phyloP scores from a whole-genome alignment of 164 flowering plant genomes.

The Stephania cephalantha region DNA sequence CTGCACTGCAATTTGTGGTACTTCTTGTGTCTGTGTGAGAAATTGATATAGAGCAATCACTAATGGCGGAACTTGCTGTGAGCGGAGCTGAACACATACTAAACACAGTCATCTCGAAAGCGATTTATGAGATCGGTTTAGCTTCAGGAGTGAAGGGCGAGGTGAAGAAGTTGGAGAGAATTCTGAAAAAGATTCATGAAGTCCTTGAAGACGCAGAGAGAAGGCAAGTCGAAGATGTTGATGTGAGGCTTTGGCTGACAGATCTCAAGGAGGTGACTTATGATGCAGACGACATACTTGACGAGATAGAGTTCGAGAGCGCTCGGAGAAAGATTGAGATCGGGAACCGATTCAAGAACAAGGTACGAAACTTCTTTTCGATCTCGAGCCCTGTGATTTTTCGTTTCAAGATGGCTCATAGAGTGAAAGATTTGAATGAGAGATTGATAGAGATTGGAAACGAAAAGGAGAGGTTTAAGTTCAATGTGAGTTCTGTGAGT shows the following conservation, averaged over 20 bases:
- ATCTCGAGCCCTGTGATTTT: neutral
- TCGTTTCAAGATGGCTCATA: conserved; percentile 5
- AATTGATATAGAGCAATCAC: too few relatives aligned
- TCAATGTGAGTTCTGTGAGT: neutral
- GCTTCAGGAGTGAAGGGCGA: neutral
- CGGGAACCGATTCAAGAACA: neutral
- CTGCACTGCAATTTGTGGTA: neutral
- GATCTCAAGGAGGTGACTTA: neutral
- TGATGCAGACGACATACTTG: neutral
- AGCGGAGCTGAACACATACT: neutral
- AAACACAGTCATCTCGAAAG: neutral
- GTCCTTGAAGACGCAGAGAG: conserved; percentile 4
- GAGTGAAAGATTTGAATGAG: neutral
- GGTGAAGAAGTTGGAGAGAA: neutral
- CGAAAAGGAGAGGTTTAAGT: neutral
- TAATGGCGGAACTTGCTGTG: neutral
- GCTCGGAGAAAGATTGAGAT: neutral
- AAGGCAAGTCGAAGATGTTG: neutral
- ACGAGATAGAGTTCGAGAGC: neutral
- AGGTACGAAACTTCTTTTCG: conserved; percentile 3
- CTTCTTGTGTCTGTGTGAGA: neutral
- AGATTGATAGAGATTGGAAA: neutral
- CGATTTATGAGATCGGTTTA: neutral
- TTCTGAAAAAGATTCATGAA: neutral
- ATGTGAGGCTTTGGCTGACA: neutral